Evolutionary conservation across 345 rosid species (phyloP).

Genomic region (Boechera stricta): DNA sequence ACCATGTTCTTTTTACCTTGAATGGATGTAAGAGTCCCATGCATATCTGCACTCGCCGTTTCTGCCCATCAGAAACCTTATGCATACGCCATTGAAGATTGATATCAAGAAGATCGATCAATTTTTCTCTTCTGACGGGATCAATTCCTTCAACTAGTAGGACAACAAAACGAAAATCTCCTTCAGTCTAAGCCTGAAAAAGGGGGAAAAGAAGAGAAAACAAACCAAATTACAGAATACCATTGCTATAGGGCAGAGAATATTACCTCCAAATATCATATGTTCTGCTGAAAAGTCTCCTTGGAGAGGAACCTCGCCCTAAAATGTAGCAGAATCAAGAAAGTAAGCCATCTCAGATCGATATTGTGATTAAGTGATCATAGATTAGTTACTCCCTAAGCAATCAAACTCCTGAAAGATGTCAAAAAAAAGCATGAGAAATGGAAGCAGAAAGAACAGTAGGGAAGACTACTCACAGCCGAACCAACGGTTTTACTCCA

Average conservation of each 20-base stretch:
- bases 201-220: neutral
- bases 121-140: slow-evolving; percentile 77
- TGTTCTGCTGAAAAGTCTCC: slow-evolving; percentile 97
- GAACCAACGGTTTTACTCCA: slow-evolving; percentile 93
- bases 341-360: neutral
- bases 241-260: neutral
- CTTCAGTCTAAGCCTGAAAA: slow-evolving; percentile 9
- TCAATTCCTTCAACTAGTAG: slow-evolving; percentile 82
- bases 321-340: slow-evolving; percentile 10
- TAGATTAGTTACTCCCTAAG: neutral
- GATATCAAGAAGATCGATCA: slow-evolving; percentile 92
- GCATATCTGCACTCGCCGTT: slow-evolving; percentile 95
- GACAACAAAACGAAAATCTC: slow-evolving; percentile 9
- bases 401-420: neutral
- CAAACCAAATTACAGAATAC: neutral
- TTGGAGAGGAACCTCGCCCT: slow-evolving; percentile 94
- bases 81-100: slow-evolving; percentile 97
- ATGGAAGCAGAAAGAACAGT: neutral
- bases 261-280: slow-evolving; percentile 93
- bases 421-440: slow-evolving; percentile 2
- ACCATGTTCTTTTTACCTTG: slow-evolving; percentile 52
- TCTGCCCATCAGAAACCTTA: slow-evolving; percentile 97
- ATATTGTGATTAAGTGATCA: neutral
- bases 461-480: slow-evolving; percentile 61
- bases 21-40: slow-evolving; percentile 97